A percentile compares a stretch with the other conserved stretches of the same genome.
Evolutionary conservation across 441 rosid species (phyloP).

Genomic region (Populus tomentosa): DNA sequence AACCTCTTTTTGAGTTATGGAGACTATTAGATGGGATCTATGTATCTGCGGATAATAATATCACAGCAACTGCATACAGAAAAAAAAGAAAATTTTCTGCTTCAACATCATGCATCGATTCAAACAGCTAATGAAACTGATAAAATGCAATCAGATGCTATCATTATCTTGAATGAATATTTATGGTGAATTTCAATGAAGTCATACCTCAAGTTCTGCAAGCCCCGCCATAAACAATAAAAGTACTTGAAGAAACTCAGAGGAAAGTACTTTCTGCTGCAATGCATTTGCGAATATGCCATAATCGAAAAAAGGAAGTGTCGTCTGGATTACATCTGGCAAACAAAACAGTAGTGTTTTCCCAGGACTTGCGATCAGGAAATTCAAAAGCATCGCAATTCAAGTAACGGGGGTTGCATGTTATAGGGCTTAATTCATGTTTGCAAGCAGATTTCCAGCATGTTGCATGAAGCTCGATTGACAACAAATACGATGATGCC

Average conservation of each 20-base stretch:
- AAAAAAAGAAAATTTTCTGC: background rate
- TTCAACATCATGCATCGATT: background rate
- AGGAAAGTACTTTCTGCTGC: slow-evolving; percentile 47
- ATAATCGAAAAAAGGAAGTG: slow-evolving; percentile 32
- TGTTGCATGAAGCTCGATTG: slow-evolving; percentile 67
- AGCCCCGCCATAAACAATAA: slow-evolving; percentile 88
- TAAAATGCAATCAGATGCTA: background rate
- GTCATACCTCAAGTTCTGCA: slow-evolving; percentile 75
- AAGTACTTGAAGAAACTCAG: slow-evolving; percentile 62
- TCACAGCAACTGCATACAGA: background rate
- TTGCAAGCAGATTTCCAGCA: slow-evolving; percentile 78
- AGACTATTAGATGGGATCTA: background rate
- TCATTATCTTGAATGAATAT: background rate
- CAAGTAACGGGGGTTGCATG: slow-evolving; percentile 47
- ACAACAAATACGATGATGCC: slow-evolving; percentile 77
- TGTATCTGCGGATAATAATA: background rate
- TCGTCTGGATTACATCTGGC: slow-evolving; percentile 48
- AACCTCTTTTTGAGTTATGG: background rate
- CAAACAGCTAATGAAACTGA: background rate
- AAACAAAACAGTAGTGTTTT: slow-evolving; percentile 47
- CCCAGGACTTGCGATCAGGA: slow-evolving; percentile 43
- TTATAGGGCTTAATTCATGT: slow-evolving; percentile 36
- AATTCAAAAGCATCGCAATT: slow-evolving; percentile 43
- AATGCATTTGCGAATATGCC: slow-evolving; percentile 68
- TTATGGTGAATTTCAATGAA: background rate